Base-by-base conservation (phyloP, 2,329 filamentous ascomycete species). In the Xylariaceae sp. region DNA sequence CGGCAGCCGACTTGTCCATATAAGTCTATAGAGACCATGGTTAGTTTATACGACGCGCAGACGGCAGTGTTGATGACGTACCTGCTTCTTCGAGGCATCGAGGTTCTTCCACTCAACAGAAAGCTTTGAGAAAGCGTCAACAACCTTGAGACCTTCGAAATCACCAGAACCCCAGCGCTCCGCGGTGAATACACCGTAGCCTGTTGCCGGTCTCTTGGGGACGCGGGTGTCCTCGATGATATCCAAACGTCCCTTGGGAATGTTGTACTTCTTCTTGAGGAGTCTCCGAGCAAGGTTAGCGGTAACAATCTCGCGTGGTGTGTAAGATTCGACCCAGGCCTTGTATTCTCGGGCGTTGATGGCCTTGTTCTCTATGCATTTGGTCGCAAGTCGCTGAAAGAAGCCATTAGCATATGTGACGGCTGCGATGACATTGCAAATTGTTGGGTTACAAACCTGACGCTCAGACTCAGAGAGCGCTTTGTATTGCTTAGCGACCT, bases 271-370 rank as follows among this genome's bases (percentile, higher is more conserved):
- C 56, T 68, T 73, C 58, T 70, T 71, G 51, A 85, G 74, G 30
- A 61, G 62, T 6, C 51, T 62, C 58, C 82, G 82, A 18, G 80
- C 79, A 2, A 61, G 63, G 73, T 82, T 84, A 62, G 82, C 81
- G 2, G 71, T 61, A 52, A 67, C 62, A 56, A 83, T 78, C 35
- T 74, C 70, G 54, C 70, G 67, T 2, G 73, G 70, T 2, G 76
- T 69, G 64, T 77, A 68, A 34, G 69, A 72, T 60, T 78, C 72
- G n/a, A 84, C 69, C 82, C 82, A 85, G 13, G 73, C 70, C 70
- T 77, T 75, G 67, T 74, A 73, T 15, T 69, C 65, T 7, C 69
- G 73, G 7, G 70, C 65, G 66, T 82, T 82, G 65, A 65, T 61
- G 17, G 66, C 63, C 52, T 71, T 72, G 73, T 83, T 83, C 63